Evolutionary conservation across 129 eudicot species (phyloP), one percentile per base, ranked within the genome.

Genomic region (Kitagawia praeruptora): DNA sequence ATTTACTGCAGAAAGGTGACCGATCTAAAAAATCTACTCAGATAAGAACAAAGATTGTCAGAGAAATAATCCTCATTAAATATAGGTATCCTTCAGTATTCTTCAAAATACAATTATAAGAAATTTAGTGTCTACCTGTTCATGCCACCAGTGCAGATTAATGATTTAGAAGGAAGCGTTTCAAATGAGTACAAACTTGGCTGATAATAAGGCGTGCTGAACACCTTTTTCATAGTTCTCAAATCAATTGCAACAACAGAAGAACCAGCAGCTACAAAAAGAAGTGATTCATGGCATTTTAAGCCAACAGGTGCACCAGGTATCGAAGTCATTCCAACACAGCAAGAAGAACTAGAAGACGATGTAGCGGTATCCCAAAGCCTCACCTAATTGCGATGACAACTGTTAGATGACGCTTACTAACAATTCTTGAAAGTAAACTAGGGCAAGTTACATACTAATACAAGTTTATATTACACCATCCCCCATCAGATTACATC

Each of bases 331-430:
- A 58, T 86, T 74, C 96, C 98, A 74, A 93, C 98, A 80, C 96
- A 91, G 82, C 93, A 82, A 15, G 98, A 91, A 74, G 89, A 82
- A 69, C 92, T 80, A 76, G 91, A 74, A 45, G 97, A 85, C 38
- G 92, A 90, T 77, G 85, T 23, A 23, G 87, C 79, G 19, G 92
- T 83, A 81, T 93, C 98, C 98, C 98, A 93, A 41, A 88, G 86
- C 85, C 91, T 93, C 77, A 93, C 87, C 98, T 93, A 66, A 79
- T 46, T 54, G 74, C 21, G 21, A 75, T 58, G 45, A 14, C 37
- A 78, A 51, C 61, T 46, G 77, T 84, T 63, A 78, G 18, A 80
- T 53, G 44, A 28, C 42, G 79, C 39, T 56, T 25, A 48, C 34
- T 27, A 44, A 78, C 39, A 70, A 41, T 9, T 12, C 46, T 42